phyloP scores from a whole-genome alignment of 805 yeast genomes.

The Zygosaccharomyces rouxii region DNA sequence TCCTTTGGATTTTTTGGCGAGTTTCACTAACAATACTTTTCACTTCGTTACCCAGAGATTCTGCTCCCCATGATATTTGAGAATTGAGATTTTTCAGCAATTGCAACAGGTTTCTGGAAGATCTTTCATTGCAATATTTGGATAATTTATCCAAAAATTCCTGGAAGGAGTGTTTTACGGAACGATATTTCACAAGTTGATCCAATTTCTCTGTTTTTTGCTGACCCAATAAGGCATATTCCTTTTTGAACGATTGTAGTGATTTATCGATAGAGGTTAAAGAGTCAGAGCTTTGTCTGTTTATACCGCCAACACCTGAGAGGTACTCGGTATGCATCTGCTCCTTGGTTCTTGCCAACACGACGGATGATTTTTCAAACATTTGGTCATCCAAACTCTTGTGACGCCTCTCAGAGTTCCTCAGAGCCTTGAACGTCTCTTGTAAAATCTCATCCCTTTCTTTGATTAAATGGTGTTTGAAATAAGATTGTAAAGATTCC shows the following conservation, averaged over 20 bases:
- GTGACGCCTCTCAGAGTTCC: conserved; percentile 9
- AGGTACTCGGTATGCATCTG: neutral
- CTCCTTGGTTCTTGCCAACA: neutral
- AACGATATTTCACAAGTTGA: neutral
- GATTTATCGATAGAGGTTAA: neutral
- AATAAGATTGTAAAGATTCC: conserved; percentile 11
- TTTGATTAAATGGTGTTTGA: conserved; percentile 11
- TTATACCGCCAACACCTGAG: neutral
- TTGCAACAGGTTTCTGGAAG: conserved; percentile 2
- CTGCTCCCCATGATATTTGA: conserved; percentile 6
- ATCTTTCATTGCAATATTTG: conserved; percentile 1
- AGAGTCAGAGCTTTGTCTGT: neutral
- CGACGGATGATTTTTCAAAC: neutral
- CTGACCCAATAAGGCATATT: neutral
- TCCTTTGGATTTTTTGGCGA: conserved; percentile 6
- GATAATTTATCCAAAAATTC: neutral
- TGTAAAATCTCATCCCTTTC: conserved; percentile 12
- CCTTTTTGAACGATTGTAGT: neutral
- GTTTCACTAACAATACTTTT: conserved; percentile 7
- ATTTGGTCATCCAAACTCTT: conserved; percentile 8
- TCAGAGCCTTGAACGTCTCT: conserved; percentile 7
- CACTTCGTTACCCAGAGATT: conserved; percentile 1
- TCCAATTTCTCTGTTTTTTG: neutral
- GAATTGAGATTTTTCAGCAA: neutral
- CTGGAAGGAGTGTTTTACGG: conserved; percentile 8